Percentiles rank a stretch among this genome's conserved stretches.
Conservation (phyloP, 371 early-diverging fungal genomes). For the Mucor racemosus region DNA sequence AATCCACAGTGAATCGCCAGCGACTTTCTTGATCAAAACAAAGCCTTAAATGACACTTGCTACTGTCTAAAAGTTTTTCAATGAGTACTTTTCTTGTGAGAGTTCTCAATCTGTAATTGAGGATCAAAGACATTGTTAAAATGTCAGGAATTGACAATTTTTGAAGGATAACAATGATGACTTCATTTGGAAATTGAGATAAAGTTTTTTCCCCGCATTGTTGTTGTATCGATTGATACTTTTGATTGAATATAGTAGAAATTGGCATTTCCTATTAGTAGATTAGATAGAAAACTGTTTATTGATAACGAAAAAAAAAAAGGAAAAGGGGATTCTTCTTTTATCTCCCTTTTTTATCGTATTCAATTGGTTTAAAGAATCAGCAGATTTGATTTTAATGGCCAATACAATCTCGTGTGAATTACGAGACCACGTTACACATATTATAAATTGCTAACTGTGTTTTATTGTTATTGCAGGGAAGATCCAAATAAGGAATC, state of each 20-base stretch:
- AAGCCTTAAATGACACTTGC: conserved; percentile 14
- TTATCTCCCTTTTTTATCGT: neutral
- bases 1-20: conserved; percentile 29
- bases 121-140: conserved; percentile 10
- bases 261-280: neutral
- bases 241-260: neutral
- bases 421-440: neutral
- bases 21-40: conserved; percentile 27
- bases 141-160: conserved; percentile 21
- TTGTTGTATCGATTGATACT: conserved; percentile 5
- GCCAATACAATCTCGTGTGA: conserved; percentile 5
- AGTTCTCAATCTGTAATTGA: conserved; percentile 3
- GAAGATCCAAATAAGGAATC: no score
- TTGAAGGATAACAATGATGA: conserved; percentile 13
- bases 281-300: conserved; percentile 11
- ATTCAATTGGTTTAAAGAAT: conserved; percentile 10
- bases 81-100: conserved; percentile 17
- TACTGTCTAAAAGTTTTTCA: conserved; percentile 7
- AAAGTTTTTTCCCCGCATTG: conserved; percentile 9
- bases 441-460: neutral
- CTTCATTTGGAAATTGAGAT: conserved; percentile 24
- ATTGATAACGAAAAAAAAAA: conserved; percentile 1
- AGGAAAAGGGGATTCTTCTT: neutral
- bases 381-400: conserved; percentile 9
- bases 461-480: no score